These are phyloP conservation scores for Senecio squalidus DNA, from an alignment of 140 eudicot species.

Conservation along the genomic window DNA sequence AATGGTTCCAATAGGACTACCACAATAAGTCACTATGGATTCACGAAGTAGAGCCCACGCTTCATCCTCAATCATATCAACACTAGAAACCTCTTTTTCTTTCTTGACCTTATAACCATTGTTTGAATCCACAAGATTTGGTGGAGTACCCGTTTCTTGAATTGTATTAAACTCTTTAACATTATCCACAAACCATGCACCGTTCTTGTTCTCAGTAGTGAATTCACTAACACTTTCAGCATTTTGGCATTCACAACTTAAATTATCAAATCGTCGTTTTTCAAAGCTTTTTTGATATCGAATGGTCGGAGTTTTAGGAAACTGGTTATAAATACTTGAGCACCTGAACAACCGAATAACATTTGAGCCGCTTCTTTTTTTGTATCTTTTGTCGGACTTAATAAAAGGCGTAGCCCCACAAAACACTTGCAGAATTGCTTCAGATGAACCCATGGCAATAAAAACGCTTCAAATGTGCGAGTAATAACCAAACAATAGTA, in stretches of 20 bases:
- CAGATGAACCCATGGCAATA: constrained; percentile 44
- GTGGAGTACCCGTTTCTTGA: constrained; percentile 27
- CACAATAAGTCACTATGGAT: constrained; percentile 52
- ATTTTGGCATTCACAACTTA: constrained; percentile 37
- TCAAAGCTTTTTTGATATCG: constrained; percentile 11
- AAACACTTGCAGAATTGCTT: constrained; percentile 39
- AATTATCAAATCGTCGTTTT: constrained; percentile 2
- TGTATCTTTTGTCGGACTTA: constrained; percentile 25
- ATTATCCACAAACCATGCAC: constrained; percentile 41
- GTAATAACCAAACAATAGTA: neutral
- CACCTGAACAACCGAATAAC: constrained; percentile 21
- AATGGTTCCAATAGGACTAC: constrained; percentile 70
- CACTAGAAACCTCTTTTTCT: constrained; percentile 15
- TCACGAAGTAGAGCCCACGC: constrained; percentile 64
- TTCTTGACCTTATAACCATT: constrained; percentile 18
- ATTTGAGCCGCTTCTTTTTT: constrained; percentile 22
- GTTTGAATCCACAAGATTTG: constrained; percentile 31
- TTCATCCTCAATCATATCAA: constrained; percentile 51
- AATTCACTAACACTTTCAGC: constrained; percentile 42
- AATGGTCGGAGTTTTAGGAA: constrained; percentile 13
- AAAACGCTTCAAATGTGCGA: neutral
- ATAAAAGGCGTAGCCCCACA: constrained; percentile 34
- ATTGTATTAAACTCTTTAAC: constrained; percentile 25
- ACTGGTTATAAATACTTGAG: constrained; percentile 16
- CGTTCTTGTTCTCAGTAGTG: constrained; percentile 37